Conservation (phyloP, 2,329 filamentous ascomycete species). For the Paraconiothyrium brasiliense region DNA sequence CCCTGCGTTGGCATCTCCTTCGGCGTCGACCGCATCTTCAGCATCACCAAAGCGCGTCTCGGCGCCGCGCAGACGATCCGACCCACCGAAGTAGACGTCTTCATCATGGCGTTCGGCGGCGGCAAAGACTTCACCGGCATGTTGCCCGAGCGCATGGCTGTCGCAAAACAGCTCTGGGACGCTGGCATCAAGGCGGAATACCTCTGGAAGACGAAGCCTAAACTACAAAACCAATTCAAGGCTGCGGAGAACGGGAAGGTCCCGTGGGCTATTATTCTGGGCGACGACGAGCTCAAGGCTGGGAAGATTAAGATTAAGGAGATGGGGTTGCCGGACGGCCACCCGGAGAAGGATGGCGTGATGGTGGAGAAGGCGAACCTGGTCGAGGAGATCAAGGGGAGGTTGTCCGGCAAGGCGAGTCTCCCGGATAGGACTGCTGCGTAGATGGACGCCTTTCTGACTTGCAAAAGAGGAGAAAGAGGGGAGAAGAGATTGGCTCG, state of each 20-base stretch:
- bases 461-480: not conserved
- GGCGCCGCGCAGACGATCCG: slow-evolving; percentile 67
- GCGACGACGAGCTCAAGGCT: slow-evolving; percentile 84
- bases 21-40: slow-evolving; percentile 94
- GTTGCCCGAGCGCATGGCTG: slow-evolving; percentile 82
- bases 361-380: slow-evolving; percentile 72
- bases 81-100: slow-evolving; percentile 84
- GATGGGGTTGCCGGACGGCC: slow-evolving; percentile 79
- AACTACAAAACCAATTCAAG: slow-evolving; percentile 89
- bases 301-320: slow-evolving; percentile 91
- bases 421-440: slow-evolving; percentile 16
- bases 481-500: too few relatives aligned
- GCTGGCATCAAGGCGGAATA: slow-evolving; percentile 93
- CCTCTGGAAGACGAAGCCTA: slow-evolving; percentile 88
- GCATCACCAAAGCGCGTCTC: slow-evolving; percentile 82
- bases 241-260: slow-evolving; percentile 81
- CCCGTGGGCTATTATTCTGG: slow-evolving; percentile 87
- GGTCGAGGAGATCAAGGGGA: slow-evolving; percentile 68
- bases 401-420: slow-evolving; percentile 49
- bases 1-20: slow-evolving; percentile 94
- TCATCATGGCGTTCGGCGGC: slow-evolving; percentile 92
- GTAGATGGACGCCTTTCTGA: slow-evolving; percentile 1
- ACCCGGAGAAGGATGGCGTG: slow-evolving; percentile 90
- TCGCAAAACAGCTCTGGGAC: slow-evolving; percentile 81
- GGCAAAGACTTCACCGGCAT: slow-evolving; percentile 84